Base-by-base conservation (phyloP, 352 stramenopile genomes). In the Phytophthora pinifolia region DNA sequence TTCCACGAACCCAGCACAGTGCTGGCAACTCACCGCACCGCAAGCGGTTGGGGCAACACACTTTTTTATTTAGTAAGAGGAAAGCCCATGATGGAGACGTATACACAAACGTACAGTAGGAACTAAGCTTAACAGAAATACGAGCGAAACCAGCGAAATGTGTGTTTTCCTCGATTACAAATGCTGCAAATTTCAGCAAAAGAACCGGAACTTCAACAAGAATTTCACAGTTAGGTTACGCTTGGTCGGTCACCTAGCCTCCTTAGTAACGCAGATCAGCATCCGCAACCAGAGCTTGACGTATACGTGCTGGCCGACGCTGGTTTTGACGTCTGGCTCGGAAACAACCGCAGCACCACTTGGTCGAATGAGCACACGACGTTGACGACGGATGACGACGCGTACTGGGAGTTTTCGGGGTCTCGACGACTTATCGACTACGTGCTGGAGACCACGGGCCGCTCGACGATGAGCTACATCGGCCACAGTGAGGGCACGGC, bases 321-420 rank as follows among this genome's bases (percentile, higher is more conserved):
- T 2, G 74, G 74, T 7, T 84, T 78, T 42, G 74, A 84, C 27
- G 71, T 81, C 17, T 84, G 74, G 71, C 72, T 85, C 25, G 74
- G 74, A 37, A 85, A 85, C 65, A 82, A 85, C 60, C 72, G 74
- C 44, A 72, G 74, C 41, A 79, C 69, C 32, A 82, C 74, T 3
- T 85, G 69, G 66, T 85, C 74, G 10, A 63, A 63, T 31, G 36
- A 66, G n/a, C 73, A 79, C 61, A 43, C 70, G 25, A 66, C 70
- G 31, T 62, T 70, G 37, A 54, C 59, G 3, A 67, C 53, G 22
- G 59, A 45, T 17, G 66, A 78, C 34, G 43, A 62, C 12, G 54
- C 32, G 37, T 85, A 76, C 69, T 85, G 74, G 71, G 62, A 74
- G 33, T 85, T 82, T 33, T 62, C 56, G 18, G 74, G 71, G 43